Percentiles rank a stretch among this genome's conserved stretches.
These are phyloP conservation scores for Mycena rebaudengoi DNA, from an alignment of 768 basidiomycete species.

Conservation along the genomic window DNA sequence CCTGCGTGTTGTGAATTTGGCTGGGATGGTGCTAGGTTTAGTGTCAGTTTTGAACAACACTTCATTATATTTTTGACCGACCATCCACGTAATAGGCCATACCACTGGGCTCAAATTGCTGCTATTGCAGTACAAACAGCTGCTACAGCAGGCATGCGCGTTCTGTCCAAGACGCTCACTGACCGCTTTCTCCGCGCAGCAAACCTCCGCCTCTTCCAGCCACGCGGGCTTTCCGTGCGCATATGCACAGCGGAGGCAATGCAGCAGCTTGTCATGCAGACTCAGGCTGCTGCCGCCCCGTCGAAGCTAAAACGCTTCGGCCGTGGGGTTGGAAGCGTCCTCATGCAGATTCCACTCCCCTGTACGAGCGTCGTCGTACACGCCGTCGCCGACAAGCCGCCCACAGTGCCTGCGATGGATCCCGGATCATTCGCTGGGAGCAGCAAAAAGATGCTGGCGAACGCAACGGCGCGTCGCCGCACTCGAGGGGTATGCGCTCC, in stretches of 20 bases:
- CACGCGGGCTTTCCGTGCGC: constrained; percentile 34
- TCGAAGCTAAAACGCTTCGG: constrained; percentile 24
- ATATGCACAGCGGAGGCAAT: constrained; percentile 34
- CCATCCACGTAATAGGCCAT: constrained; percentile 16
- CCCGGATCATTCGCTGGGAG: neutral
- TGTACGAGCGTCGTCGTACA: constrained; percentile 23
- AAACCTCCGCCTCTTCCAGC: constrained; percentile 32
- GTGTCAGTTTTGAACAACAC: constrained; percentile 30
- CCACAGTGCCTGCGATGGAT: constrained; percentile 11
- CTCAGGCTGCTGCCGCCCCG: constrained; percentile 4
- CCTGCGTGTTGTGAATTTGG: constrained; percentile 30
- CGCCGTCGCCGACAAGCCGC: constrained; percentile 27
- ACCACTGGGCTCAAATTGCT: constrained; percentile 35
- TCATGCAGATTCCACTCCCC: constrained; percentile 25
- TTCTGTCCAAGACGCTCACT: constrained; percentile 35
- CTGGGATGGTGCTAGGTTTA: constrained; percentile 31
- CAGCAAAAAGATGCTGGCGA: constrained; percentile 16
- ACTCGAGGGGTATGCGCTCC: constrained; percentile 29
- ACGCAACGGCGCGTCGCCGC: constrained; percentile 28
- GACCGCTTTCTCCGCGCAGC: constrained; percentile 35
- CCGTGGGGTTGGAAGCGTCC: constrained; percentile 24
- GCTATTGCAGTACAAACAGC: constrained; percentile 22
- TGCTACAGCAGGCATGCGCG: constrained; percentile 28
- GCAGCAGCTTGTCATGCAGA: constrained; percentile 27
- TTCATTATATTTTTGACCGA: neutral